Base-by-base conservation (phyloP, 306 rosid genomes). In the Biancaea sappan region DNA sequence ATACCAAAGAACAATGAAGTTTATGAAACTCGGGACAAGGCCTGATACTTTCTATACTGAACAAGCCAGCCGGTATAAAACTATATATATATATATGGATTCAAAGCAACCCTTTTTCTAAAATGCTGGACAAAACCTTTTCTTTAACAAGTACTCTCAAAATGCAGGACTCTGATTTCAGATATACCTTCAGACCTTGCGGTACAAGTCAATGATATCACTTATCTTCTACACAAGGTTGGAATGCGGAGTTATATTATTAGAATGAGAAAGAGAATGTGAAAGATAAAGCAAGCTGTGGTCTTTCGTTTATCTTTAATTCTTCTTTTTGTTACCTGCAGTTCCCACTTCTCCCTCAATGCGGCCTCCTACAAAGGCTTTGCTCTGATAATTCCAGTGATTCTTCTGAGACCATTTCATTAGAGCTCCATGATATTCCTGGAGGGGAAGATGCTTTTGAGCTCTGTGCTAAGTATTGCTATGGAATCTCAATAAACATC, bases 391-490 rank as follows among this genome's bases (percentile, higher is more conserved):
- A 19, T 59, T 69, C 84, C 44, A 74, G 72, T 52, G 84, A 86
- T 66, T 84, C 86, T 66, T 84, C 86, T 8, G 83, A 85, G 48
- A 76, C 65, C 38, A 61, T 80, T 72, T 86, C 78, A 28, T 76
- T 88, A 34, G 95, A 94, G 76, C 92, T 94, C 59, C 87, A 90
- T 74, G 96, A 94, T 21, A 84, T 90, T 77, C 96, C 97, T 1
- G 96, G 97, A 65, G 97, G 93, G 14, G 86, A 89, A 86, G 87
- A 87, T 7, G 95, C 88, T 75, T 94, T 94, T 66, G 98, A 94
- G 70, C 84, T 90, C 11, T 94, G 95, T 77, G 90, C 97, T 26
- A 94, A 94, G 79, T 94, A 88, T 60, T 91, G 98, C 69, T 91
- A 94, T 38, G 98, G 96, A 58, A 88, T 94, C 31, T 87, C 92